phyloP scores from a whole-genome alignment of 495 filamentous ascomycete species.

The Aspergillus kassunensis region DNA sequence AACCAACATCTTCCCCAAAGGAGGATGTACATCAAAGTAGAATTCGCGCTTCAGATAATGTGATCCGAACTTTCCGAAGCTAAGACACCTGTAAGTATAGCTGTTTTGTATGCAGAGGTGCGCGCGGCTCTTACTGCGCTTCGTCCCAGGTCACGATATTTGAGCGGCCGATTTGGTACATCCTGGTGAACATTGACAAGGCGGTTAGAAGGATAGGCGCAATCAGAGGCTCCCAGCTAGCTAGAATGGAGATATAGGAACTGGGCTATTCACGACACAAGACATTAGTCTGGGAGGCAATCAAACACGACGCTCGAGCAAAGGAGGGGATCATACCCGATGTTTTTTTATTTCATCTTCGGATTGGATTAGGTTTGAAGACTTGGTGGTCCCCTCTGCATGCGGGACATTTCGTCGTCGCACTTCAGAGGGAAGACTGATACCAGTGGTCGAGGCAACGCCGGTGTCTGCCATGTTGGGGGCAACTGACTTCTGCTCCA shows the following conservation, averaged over 20 bases:
- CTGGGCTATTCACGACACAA: constrained; percentile 21
- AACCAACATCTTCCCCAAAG: constrained; percentile 96
- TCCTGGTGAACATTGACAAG: constrained; percentile 86
- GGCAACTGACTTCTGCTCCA: not conserved
- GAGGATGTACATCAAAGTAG: constrained; percentile 99
- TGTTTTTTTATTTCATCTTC: constrained; percentile 61
- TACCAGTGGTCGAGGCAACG: constrained; percentile 58
- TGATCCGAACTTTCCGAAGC: constrained; percentile 98
- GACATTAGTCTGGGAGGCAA: constrained; percentile 4
- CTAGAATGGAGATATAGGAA: constrained; percentile 58
- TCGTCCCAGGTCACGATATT: constrained; percentile 98
- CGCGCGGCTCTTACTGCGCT: constrained; percentile 70
- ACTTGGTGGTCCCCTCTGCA: constrained; percentile 35
- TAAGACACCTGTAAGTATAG: constrained; percentile 37
- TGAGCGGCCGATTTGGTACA: constrained; percentile 93
- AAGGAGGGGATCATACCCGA: constrained; percentile 27
- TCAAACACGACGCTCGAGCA: not conserved
- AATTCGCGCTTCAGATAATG: constrained; percentile 98
- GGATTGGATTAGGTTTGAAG: constrained; percentile 37
- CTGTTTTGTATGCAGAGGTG: constrained; percentile 3
- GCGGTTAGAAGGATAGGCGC: constrained; percentile 85
- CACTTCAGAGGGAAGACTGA: constrained; percentile 60
- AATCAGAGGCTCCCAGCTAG: constrained; percentile 80
- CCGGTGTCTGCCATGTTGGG: constrained; percentile 30
- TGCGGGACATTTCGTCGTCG: constrained; percentile 71